Percentiles rank a stretch among this genome's conserved stretches.
phyloP scores from a whole-genome alignment of 2,329 filamentous ascomycete species.

The Xylariales sp. region DNA sequence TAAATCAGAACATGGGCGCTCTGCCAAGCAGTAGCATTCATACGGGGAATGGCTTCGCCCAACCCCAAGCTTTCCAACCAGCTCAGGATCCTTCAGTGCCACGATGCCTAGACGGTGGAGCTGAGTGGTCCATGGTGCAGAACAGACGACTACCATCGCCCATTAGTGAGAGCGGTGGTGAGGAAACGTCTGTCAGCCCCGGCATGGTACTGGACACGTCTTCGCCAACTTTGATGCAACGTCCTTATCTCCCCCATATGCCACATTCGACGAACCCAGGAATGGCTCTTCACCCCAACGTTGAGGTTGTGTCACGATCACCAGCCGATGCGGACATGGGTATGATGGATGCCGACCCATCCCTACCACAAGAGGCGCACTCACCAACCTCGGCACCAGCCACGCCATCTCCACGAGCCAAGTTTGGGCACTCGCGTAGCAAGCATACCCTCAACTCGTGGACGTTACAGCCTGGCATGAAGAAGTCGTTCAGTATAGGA shows the following conservation, averaged over 20 bases:
- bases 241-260: constrained; percentile 29
- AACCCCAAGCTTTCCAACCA: constrained; percentile 26
- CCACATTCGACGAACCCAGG: constrained; percentile 31
- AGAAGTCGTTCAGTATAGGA: constrained; percentile 71
- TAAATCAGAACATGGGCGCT: constrained; percentile 32
- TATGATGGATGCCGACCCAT: constrained; percentile 29
- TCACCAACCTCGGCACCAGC: constrained; percentile 28
- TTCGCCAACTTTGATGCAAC: constrained; percentile 25
- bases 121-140: constrained; percentile 49
- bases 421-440: constrained; percentile 52
- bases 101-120: constrained; percentile 39
- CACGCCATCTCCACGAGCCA: constrained; percentile 44
- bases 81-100: constrained; percentile 40
- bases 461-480: constrained; percentile 60
- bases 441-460: constrained; percentile 57
- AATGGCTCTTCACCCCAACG: constrained; percentile 30
- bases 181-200: constrained; percentile 36
- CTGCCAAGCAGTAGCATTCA: constrained; percentile 26
- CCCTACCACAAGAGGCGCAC: constrained; percentile 12
- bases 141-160: constrained; percentile 53
- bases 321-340: constrained; percentile 20
- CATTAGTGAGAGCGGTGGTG: constrained; percentile 50
- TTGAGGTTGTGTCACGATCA: constrained; percentile 24
- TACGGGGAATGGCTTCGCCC: constrained; percentile 13
- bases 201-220: constrained; percentile 34